These are phyloP conservation scores for Globisporangium paroecandrum DNA, from an alignment of 352 stramenopile species.

Conservation along the genomic window DNA sequence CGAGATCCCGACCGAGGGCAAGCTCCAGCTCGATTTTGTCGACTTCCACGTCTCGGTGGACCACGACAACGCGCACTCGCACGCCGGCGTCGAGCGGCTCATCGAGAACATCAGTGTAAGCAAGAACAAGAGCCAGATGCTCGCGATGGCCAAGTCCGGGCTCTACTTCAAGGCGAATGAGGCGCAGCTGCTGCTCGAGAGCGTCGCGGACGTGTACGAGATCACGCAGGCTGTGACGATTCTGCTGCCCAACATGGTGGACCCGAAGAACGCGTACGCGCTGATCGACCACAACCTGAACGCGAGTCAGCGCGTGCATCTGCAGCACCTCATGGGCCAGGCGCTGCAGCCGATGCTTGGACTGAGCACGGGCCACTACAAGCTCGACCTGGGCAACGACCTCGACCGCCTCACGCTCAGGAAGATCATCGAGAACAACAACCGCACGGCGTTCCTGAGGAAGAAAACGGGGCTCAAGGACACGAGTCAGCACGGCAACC, in stretches of 20 bases:
- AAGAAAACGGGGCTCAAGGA: slow-evolving; percentile 65
- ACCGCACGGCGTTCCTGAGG: slow-evolving; percentile 66
- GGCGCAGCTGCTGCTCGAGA: slow-evolving; percentile 65
- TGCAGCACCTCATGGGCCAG: slow-evolving; percentile 66
- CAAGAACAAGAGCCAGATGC: slow-evolving; percentile 80
- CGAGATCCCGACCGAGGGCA: slow-evolving; percentile 57
- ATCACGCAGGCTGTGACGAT: slow-evolving; percentile 57
- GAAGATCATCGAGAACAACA: slow-evolving; percentile 78
- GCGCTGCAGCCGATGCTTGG: slow-evolving; percentile 64
- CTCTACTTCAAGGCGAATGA: slow-evolving; percentile 65
- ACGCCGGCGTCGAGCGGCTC: slow-evolving; percentile 58
- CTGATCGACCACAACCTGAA: slow-evolving; percentile 70
- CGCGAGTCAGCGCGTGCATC: slow-evolving; percentile 36
- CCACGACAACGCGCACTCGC: slow-evolving; percentile 63
- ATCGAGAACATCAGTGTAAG: slow-evolving; percentile 75
- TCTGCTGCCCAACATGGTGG: slow-evolving; percentile 73
- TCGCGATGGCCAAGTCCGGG: slow-evolving; percentile 73
- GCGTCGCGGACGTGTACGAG: slow-evolving; percentile 62
- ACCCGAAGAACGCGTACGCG: slow-evolving; percentile 51
- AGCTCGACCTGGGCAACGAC: slow-evolving; percentile 60
- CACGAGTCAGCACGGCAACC: slow-evolving; percentile 70
- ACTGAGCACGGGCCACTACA: slow-evolving; percentile 61
- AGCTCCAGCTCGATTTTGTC: slow-evolving; percentile 64
- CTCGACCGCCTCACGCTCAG: slow-evolving; percentile 63
- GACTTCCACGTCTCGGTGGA: slow-evolving; percentile 74